Percentiles rank a stretch among this genome's conserved stretches.
These are phyloP conservation scores for Moringa oleifera DNA, from an alignment of 345 rosid genomes.

Conservation along the genomic window DNA sequence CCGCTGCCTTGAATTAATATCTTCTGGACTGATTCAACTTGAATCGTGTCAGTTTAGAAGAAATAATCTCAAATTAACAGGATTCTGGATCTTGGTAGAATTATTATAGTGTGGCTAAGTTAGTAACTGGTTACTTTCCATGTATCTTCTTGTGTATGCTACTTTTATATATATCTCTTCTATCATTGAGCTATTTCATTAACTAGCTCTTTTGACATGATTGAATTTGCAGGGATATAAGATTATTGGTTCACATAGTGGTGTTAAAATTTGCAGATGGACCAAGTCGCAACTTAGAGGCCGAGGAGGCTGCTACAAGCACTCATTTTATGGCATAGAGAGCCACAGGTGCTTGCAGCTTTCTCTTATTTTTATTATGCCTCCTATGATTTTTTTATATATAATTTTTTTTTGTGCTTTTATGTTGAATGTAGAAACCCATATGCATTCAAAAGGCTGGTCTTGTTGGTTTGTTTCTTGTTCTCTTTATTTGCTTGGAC, in stretches of 20 bases:
- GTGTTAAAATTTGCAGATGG: slow-evolving; percentile 98
- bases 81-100: too few relatives aligned
- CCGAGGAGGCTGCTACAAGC: slow-evolving; percentile 99
- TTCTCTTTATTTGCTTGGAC: slow-evolving; percentile 5
- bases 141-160: neutral
- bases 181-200: neutral
- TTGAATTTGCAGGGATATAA: slow-evolving; percentile 80
- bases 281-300: slow-evolving; percentile 99
- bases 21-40: too few relatives aligned
- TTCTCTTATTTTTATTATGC: too few relatives aligned
- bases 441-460: neutral
- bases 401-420: neutral
- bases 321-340: slow-evolving; percentile 96
- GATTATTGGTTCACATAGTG: slow-evolving; percentile 95
- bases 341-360: slow-evolving; percentile 97
- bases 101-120: neutral
- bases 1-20: too few relatives aligned
- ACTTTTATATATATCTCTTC: neutral
- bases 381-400: neutral
- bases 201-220: neutral
- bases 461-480: slow-evolving; percentile 1
- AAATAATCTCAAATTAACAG: neutral
- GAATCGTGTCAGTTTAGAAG: neutral
- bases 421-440: too few relatives aligned
- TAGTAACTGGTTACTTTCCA: neutral